These are phyloP conservation scores for Kickxella alabastrina DNA, from an alignment of 192 early-diverging fungal genomes.

Conservation along the genomic window DNA sequence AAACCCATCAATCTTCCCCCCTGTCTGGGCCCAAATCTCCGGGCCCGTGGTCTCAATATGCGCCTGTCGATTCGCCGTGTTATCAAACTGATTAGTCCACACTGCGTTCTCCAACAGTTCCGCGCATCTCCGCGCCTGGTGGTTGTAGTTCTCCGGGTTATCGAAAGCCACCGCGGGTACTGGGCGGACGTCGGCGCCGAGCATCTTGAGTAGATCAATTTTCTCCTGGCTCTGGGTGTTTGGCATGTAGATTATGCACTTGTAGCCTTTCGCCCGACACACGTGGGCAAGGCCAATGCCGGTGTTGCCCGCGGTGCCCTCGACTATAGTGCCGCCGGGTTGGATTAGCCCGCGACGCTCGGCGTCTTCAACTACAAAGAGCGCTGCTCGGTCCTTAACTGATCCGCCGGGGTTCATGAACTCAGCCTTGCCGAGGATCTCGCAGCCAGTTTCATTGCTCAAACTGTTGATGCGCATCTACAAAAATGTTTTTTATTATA, in stretches of 20 bases:
- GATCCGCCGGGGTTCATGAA: constrained; percentile 97
- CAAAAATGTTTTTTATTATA: too few relatives aligned
- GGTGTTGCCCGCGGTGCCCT: constrained; percentile 89
- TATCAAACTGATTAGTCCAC: constrained; percentile 98
- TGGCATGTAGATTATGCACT: constrained; percentile 97
- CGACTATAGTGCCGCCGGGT: constrained; percentile 85
- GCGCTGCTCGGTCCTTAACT: constrained; percentile 94
- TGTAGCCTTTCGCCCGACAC: constrained; percentile 89
- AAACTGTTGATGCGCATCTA: constrained; percentile 68
- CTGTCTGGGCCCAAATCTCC: constrained; percentile 86
- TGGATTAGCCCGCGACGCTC: constrained; percentile 81
- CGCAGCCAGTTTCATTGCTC: constrained; percentile 75
- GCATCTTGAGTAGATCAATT: constrained; percentile 86
- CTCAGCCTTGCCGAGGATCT: constrained; percentile 92
- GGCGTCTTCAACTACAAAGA: constrained; percentile 91
- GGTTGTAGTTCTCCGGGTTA: constrained; percentile 92
- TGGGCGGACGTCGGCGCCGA: constrained; percentile 90
- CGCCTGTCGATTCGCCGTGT: constrained; percentile 82
- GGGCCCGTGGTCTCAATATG: constrained; percentile 96
- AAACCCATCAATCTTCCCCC: constrained; percentile 81
- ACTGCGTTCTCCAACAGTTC: constrained; percentile 75
- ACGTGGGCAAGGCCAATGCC: constrained; percentile 96
- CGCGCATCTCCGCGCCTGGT: constrained; percentile 84
- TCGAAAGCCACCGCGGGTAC: constrained; percentile 92
- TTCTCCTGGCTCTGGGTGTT: constrained; percentile 94